Base-by-base conservation (phyloP, 1,284 basidiomycete genomes). In the Termitomyces sp. region DNA sequence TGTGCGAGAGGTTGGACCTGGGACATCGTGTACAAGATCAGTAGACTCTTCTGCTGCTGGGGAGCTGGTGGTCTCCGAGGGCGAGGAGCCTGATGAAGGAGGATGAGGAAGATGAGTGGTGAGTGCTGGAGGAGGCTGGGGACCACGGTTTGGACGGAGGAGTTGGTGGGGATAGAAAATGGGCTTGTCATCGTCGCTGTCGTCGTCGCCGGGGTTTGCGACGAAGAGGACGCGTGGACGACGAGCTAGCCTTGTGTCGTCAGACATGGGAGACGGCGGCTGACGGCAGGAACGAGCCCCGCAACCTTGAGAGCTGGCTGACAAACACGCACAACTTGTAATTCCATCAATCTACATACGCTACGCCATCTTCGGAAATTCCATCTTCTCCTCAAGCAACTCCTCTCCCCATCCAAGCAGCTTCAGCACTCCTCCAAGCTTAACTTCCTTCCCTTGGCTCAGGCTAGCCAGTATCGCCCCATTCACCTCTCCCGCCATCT, bases 401-500 rank as follows among this genome's bases (percentile, higher is more conserved):
- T 78, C 78, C 71, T 97, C 93, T 3, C 93, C 94, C 91, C 92
- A 97, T 37, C 78, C 83, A 63, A 96, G 77, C 63, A 97, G 75
- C 68, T 88, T 85, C 66, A 97, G 73, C 60, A 99, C 68, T n/a
- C 84, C 86, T 13, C 88, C 83, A 43, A 98, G 72, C 72, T 96
- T 97, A 42, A 94, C 91, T 64, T 96, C 91, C 66, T 88, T 88
- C 0, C 93, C 92, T 64, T 97, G 92, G 57, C 92, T 90, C 59
- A 95, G 78, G 63, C 86, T 90, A 61, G 93, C 91, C 60, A 99
- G 75, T 53, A 99, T 96, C 21, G 96, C 95, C 0, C 92, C 88
- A 65, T 99, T 99, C 63, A 99, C 85, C 70, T 97, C 90, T 14
- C 86, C 90, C 9, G 96, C 95, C 9, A 95, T 97, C 71, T 89